Conservation (phyloP, 139 green algal species). For the Parachlorella kessleri region DNA sequence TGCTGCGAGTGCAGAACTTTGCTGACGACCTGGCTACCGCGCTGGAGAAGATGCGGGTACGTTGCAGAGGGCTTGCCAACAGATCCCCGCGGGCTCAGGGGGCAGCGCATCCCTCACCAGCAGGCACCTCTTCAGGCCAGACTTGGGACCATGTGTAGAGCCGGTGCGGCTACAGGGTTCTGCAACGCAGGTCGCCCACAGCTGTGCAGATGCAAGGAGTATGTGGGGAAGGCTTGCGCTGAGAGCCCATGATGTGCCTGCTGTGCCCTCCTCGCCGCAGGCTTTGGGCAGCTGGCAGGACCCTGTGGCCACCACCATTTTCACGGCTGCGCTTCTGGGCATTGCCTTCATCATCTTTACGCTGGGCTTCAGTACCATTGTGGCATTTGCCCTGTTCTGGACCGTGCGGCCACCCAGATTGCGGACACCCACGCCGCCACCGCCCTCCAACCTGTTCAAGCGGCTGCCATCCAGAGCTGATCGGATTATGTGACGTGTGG, state of each 20-base stretch:
- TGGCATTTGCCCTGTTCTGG: constrained; percentile 27
- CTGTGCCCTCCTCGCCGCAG: too few species aligned
- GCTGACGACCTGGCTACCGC: constrained; percentile 19
- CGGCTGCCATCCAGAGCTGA: constrained; percentile 26
- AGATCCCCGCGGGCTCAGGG: too few species aligned
- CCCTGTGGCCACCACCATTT: constrained; percentile 12
- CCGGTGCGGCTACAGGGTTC: too few species aligned
- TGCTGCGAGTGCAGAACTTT: constrained; percentile 29
- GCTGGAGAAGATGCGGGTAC: constrained; percentile 14
- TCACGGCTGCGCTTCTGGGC: background rate
- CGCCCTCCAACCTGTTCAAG: constrained; percentile 22
- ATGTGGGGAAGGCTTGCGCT: too few species aligned
- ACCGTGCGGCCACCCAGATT: constrained; percentile 37
- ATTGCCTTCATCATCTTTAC: constrained; percentile 15
- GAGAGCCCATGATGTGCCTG: too few species aligned
- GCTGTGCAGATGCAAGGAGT: too few species aligned
- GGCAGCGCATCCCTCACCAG: too few species aligned
- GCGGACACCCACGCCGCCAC: constrained; percentile 33
- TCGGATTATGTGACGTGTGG: constrained; percentile 28
- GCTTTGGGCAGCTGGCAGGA: constrained; percentile 30
- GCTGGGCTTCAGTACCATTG: constrained; percentile 7
- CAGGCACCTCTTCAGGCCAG: too few species aligned
- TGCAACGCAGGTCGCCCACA: too few species aligned
- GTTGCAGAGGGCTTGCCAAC: too few species aligned
- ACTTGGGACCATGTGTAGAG: too few species aligned